Evolutionary conservation across 202 grass and related monocot genomes (phyloP).

Genomic region (Bolboschoenoplectus hybrid): DNA sequence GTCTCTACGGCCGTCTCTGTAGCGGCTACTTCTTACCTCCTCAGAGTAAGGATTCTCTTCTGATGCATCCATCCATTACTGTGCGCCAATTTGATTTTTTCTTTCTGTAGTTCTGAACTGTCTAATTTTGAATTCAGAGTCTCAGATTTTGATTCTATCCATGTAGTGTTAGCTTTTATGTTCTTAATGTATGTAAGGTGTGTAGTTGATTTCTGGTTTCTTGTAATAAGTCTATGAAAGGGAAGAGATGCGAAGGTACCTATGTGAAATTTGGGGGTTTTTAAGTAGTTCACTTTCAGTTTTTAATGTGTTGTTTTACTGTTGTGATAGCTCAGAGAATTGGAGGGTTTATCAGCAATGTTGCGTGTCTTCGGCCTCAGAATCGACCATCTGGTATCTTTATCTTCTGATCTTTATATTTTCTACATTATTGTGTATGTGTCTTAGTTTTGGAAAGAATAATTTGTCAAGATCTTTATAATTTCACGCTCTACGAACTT

Average conservation of each 20-base stretch:
- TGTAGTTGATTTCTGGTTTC: no score
- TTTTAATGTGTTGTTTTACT: slow-evolving; percentile 10
- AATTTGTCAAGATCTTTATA: neutral
- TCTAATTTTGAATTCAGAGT: neutral
- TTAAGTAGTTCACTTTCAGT: neutral
- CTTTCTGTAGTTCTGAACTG: neutral
- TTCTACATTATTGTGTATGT: neutral
- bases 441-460: neutral
- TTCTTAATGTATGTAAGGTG: no score
- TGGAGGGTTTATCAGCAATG: slow-evolving; percentile 42
- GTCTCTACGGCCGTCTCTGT: slow-evolving; percentile 62
- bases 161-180: neutral
- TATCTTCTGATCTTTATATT: neutral
- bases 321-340: slow-evolving; percentile 49
- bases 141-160: neutral
- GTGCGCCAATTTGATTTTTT: no score
- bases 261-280: neutral
- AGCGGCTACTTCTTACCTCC: slow-evolving; percentile 52
- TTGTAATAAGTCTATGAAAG: no score
- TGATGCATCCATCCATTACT: neutral
- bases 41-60: slow-evolving; percentile 53
- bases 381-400: slow-evolving; percentile 60
- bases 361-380: slow-evolving; percentile 65
- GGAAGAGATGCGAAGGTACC: no score
- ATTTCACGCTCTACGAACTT: neutral